phyloP scores from a whole-genome alignment of 139 green algal species.

The Dunaliella primolecta region DNA sequence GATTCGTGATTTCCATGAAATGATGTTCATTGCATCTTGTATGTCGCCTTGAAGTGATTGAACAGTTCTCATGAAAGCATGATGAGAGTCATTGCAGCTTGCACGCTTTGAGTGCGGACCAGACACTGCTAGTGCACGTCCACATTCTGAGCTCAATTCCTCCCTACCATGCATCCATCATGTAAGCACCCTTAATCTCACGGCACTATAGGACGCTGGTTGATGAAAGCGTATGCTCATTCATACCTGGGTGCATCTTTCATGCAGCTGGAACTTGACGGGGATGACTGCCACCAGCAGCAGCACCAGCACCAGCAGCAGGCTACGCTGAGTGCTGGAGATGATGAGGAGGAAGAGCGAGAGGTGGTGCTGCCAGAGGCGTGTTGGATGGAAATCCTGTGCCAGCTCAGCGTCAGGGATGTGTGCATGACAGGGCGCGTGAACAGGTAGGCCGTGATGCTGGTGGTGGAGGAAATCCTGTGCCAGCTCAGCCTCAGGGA shows the following conservation, averaged over 20 bases:
- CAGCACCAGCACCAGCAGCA: neutral
- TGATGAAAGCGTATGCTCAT: neutral
- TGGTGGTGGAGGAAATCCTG: conserved; percentile 36
- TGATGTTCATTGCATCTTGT: too few species aligned
- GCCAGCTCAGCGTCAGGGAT: conserved; percentile 36
- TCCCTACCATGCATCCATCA: too few species aligned
- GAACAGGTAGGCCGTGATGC: conserved; percentile 19
- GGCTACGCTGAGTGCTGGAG: neutral
- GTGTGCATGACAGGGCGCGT: conserved; percentile 36
- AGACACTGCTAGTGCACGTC: neutral
- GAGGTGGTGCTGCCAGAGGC: conserved; percentile 37
- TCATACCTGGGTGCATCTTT: neutral
- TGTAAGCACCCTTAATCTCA: neutral
- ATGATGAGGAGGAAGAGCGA: conserved; percentile 20
- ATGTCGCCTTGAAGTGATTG: too few species aligned
- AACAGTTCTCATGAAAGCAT: neutral
- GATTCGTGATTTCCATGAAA: too few species aligned
- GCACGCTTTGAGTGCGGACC: neutral
- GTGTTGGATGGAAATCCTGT: conserved; percentile 40
- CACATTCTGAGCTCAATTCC: neutral
- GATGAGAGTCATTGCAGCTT: neutral
- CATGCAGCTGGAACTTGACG: neutral
- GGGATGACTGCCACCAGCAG: neutral
- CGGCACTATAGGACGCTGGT: neutral
- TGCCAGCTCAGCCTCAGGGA: conserved; percentile 35